A percentile compares a stretch with the other conserved stretches of the same genome.
phyloP scores from a whole-genome alignment of 176 grass and related monocot species.

The Avena insularis region DNA sequence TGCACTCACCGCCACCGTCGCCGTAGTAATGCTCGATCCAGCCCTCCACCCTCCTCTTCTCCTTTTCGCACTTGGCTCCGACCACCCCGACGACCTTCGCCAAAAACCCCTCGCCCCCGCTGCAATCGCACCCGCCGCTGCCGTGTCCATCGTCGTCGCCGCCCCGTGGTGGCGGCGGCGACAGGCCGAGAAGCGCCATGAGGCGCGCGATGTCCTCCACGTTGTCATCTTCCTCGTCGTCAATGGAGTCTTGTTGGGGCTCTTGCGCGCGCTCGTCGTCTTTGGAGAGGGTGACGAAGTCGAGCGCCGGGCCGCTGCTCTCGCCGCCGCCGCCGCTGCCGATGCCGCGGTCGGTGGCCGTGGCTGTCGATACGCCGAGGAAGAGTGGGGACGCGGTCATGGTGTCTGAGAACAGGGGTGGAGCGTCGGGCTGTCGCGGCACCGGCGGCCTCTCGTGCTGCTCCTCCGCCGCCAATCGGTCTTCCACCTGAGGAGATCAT shows the following conservation, averaged over 20 bases:
- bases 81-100: constrained; percentile 58
- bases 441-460: not conserved
- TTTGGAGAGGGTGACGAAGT: constrained; percentile 59
- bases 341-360: not conserved
- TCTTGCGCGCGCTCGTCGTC: not conserved
- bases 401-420: constrained; percentile 8
- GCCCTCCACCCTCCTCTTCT: constrained; percentile 58
- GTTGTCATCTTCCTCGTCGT: not conserved
- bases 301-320: constrained; percentile 58
- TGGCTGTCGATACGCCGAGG: constrained; percentile 32
- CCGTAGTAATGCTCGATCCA: constrained; percentile 57
- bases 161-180: not conserved
- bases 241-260: not conserved
- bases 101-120: constrained; percentile 56
- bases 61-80: constrained; percentile 62
- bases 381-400: constrained; percentile 58
- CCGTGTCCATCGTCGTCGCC: not conserved
- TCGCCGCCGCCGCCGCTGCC: not conserved
- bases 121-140: constrained; percentile 58
- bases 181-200: constrained; percentile 57
- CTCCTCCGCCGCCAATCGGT: constrained; percentile 51
- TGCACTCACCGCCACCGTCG: constrained; percentile 39
- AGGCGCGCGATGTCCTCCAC: constrained; percentile 55
- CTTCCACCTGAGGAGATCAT: constrained; percentile 49
- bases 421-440: not conserved